These are phyloP conservation scores for Podila epigama DNA, from an alignment of 192 early-diverging fungal species.

Conservation along the genomic window DNA sequence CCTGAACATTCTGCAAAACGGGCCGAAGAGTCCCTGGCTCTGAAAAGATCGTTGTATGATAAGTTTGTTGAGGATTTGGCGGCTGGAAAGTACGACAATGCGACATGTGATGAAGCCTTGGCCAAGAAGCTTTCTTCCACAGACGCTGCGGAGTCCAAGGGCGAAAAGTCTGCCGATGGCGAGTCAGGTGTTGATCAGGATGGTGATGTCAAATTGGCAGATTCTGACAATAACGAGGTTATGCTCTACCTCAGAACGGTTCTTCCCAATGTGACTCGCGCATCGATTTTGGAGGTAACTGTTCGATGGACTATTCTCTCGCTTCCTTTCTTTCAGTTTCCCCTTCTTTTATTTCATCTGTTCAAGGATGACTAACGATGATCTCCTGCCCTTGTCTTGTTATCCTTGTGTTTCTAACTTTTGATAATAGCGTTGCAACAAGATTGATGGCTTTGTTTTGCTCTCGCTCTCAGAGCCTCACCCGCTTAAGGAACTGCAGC, in stretches of 20 bases:
- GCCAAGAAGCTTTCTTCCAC: slow-evolving; percentile 37
- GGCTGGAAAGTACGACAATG: slow-evolving; percentile 72
- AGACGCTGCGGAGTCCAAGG: slow-evolving; percentile 9
- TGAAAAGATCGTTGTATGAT: slow-evolving; percentile 62
- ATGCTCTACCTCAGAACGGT: slow-evolving; percentile 34
- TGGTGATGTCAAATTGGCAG: slow-evolving; percentile 12
- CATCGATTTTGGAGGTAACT: slow-evolving; percentile 34
- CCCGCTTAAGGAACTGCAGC: slow-evolving; percentile 82
- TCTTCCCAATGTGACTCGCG: slow-evolving; percentile 30
- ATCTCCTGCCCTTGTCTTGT: not conserved
- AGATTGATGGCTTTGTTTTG: slow-evolving; percentile 83
- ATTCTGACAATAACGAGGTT: not conserved
- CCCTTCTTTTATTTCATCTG: not conserved
- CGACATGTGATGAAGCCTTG: slow-evolving; percentile 45
- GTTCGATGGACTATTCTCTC: not conserved
- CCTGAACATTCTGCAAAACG: slow-evolving; percentile 70
- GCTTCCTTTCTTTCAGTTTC: not conserved
- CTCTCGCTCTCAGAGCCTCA: slow-evolving; percentile 88
- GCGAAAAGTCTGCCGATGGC: slow-evolving; percentile 20
- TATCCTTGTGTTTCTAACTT: not conserved
- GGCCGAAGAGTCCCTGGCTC: slow-evolving; percentile 55
- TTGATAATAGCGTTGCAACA: slow-evolving; percentile 61
- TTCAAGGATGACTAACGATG: not conserved
- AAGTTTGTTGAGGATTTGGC: slow-evolving; percentile 73
- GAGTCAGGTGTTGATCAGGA: slow-evolving; percentile 18